A percentile compares a stretch with the other conserved stretches of the same genome.
Evolutionary conservation across 1,139 yeast species (phyloP).

Genomic region (Pichia sp.): DNA sequence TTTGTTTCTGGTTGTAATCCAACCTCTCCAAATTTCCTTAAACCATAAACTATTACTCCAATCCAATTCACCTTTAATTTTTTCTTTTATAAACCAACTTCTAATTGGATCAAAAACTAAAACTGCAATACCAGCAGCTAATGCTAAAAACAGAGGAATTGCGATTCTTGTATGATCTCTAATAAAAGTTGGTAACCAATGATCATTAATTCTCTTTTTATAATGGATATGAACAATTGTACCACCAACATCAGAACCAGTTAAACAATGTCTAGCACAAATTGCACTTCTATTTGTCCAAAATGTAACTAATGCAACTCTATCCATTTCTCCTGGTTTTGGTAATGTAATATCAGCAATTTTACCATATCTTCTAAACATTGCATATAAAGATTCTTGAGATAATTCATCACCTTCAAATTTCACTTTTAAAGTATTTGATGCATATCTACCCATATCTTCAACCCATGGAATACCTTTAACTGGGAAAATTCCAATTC

Average conservation of each 20-base stretch:
- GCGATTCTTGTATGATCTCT: conserved; percentile 78
- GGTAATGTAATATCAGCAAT: conserved; percentile 69
- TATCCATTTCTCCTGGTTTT: conserved; percentile 35
- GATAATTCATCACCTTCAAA: conserved; percentile 72
- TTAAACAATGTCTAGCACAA: conserved; percentile 84
- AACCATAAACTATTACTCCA: conserved; percentile 26
- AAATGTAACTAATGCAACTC: conserved; percentile 51
- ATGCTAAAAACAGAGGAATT: conserved; percentile 56
- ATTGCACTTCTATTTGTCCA: conserved; percentile 60
- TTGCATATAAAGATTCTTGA: conserved; percentile 77
- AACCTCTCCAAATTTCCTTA: conserved; percentile 28
- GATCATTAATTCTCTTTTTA: conserved; percentile 47
- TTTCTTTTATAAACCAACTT: conserved; percentile 68
- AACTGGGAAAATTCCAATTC: conserved; percentile 58
- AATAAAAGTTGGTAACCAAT: conserved; percentile 48
- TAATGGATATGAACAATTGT: conserved; percentile 72
- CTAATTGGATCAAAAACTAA: conserved; percentile 89
- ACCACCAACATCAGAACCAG: conserved; percentile 58
- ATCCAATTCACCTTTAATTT: conserved; percentile 52
- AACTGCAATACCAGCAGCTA: conserved; percentile 73
- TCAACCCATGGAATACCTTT: conserved; percentile 96
- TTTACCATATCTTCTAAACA: conserved; percentile 81
- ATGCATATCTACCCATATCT: conserved; percentile 75
- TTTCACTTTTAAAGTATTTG: conserved; percentile 51
- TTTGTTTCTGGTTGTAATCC: conserved; percentile 35